phyloP scores from a whole-genome alignment of 495 filamentous ascomycete species.

The Bathelium albidoporum region DNA sequence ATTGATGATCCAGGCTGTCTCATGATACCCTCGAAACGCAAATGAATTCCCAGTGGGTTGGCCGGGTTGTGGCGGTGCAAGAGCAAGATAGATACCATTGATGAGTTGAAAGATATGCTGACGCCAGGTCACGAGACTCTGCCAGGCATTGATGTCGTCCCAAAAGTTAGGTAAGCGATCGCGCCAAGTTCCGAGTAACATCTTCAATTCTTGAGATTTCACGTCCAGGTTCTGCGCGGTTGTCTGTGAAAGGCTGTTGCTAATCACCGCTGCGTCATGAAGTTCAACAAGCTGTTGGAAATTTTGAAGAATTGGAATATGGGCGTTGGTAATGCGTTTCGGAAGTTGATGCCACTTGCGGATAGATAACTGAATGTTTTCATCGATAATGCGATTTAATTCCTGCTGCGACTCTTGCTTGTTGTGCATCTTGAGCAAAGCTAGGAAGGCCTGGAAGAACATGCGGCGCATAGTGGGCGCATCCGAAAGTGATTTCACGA shows the following conservation, averaged over 20 bases:
- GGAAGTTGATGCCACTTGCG: conserved; percentile 97
- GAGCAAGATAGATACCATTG: conserved; percentile 80
- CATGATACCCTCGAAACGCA: conserved; percentile 93
- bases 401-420: conserved; percentile 72
- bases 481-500: conserved; percentile 94
- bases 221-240: conserved; percentile 76
- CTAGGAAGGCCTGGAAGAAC: conserved; percentile 98
- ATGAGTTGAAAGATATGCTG: conserved; percentile 98
- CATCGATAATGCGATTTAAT: conserved; percentile 83
- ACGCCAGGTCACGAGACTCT: conserved; percentile 96
- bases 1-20: conserved; percentile 99
- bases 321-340: conserved; percentile 83
- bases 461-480: conserved; percentile 84
- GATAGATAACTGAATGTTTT: conserved; percentile 91
- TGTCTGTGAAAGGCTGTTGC: conserved; percentile 73
- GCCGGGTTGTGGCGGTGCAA: conserved; percentile 70
- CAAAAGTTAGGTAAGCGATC: conserved; percentile 94
- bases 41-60: conserved; percentile 70
- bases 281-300: conserved; percentile 98
- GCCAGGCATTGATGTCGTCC: conserved; percentile 99
- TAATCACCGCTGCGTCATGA: conserved; percentile 95
- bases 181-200: conserved; percentile 88
- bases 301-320: conserved; percentile 89
- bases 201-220: conserved; percentile 91
- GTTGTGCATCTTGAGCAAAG: conserved; percentile 79